Evolutionary conservation across 2,329 filamentous ascomycete species (phyloP).

Genomic region (Phaeosphaeriaceae sp.): DNA sequence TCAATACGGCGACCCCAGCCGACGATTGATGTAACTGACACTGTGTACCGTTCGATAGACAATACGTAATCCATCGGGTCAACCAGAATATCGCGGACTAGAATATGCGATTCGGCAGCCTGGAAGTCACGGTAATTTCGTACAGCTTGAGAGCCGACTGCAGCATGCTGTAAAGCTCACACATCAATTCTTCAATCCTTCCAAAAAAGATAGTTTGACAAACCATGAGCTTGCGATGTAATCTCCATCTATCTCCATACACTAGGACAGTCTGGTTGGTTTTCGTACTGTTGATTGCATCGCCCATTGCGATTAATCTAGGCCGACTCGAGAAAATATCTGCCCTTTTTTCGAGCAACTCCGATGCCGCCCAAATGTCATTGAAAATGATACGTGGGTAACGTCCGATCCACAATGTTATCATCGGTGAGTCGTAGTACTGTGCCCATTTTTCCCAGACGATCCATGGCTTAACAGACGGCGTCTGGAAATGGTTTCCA

Average conservation of each 20-base stretch:
- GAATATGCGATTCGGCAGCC: slow-evolving; percentile 18
- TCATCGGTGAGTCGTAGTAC: slow-evolving; percentile 14
- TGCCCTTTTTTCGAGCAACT: slow-evolving; percentile 42
- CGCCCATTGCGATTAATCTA: slow-evolving; percentile 8
- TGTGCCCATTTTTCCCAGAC: slow-evolving; percentile 14
- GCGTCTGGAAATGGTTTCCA: slow-evolving; percentile 18
- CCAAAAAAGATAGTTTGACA: not conserved
- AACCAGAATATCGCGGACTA: slow-evolving; percentile 15
- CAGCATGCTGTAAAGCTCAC: not conserved
- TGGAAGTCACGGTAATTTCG: slow-evolving; percentile 17
- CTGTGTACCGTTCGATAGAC: slow-evolving; percentile 23
- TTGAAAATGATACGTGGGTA: slow-evolving; percentile 14
- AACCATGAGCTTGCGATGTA: slow-evolving; percentile 17
- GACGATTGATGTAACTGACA: slow-evolving; percentile 15
- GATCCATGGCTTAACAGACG: slow-evolving; percentile 14
- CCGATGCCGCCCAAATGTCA: slow-evolving; percentile 34
- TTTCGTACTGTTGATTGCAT: not conserved
- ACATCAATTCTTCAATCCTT: not conserved
- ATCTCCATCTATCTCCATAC: slow-evolving; percentile 22
- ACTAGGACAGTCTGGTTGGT: slow-evolving; percentile 13
- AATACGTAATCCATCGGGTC: slow-evolving; percentile 12
- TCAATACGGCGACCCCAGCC: slow-evolving; percentile 23
- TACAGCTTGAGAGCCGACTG: slow-evolving; percentile 21
- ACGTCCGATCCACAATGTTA: slow-evolving; percentile 15
- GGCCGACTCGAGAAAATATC: slow-evolving; percentile 40